Conservation (phyloP, 768 basidiomycete species). For the Suillus decipiens region DNA sequence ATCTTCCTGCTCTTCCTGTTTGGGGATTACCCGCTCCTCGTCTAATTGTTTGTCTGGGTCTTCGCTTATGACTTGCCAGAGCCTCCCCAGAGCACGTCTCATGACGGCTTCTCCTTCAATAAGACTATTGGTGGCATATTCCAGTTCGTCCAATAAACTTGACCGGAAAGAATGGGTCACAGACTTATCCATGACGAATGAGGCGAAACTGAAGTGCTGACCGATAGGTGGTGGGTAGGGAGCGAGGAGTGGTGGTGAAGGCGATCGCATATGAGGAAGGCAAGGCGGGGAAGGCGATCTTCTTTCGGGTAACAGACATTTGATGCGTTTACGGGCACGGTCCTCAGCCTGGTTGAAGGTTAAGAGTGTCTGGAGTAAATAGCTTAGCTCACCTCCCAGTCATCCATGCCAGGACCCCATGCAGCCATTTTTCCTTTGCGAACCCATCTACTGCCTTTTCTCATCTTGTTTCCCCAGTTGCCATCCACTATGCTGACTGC, state of each 20-base stretch:
- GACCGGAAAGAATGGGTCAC: constrained; percentile 86
- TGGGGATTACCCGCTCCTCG: constrained; percentile 54
- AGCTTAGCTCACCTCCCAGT: constrained; percentile 68
- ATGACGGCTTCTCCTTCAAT: constrained; percentile 81
- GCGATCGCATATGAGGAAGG: constrained; percentile 75
- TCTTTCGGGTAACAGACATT: constrained; percentile 60
- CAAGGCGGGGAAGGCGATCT: constrained; percentile 73
- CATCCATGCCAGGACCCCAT: constrained; percentile 84
- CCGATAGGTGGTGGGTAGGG: constrained; percentile 71
- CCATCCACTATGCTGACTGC: constrained; percentile 52
- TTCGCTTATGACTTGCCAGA: constrained; percentile 83
- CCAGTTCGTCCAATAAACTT: constrained; percentile 73
- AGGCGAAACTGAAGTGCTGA: constrained; percentile 76
- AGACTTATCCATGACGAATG: constrained; percentile 84
- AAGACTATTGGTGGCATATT: constrained; percentile 78
- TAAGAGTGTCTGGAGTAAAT: constrained; percentile 14
- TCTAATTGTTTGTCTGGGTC: constrained; percentile 48
- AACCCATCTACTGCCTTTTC: constrained; percentile 79
- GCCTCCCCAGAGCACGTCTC: constrained; percentile 70
- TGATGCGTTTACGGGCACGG: constrained; percentile 79
- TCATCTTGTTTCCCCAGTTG: constrained; percentile 84
- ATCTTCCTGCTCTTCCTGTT: constrained; percentile 70
- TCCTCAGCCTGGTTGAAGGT: constrained; percentile 64
- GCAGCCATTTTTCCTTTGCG: constrained; percentile 78
- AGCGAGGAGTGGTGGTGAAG: constrained; percentile 75